Conservation (phyloP, 495 filamentous ascomycete genomes). For the Emericellopsis terricola region DNA sequence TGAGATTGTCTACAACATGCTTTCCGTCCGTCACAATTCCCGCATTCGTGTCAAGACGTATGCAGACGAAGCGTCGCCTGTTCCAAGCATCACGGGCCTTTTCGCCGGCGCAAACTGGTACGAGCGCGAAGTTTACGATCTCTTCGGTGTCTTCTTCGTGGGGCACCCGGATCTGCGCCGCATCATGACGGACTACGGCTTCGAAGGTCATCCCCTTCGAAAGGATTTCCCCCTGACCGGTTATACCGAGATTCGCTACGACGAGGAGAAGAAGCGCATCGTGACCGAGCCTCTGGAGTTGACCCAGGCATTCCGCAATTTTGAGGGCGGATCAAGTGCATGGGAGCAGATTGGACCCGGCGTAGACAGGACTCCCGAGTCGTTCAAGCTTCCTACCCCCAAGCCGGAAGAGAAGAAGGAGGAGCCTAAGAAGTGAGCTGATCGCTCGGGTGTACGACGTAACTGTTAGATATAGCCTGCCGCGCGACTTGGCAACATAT, state of each 20-base stretch:
- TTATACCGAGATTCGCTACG: conserved; percentile 95
- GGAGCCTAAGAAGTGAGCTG: conserved; percentile 17
- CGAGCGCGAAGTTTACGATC: conserved; percentile 91
- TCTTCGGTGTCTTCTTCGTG: conserved; percentile 94
- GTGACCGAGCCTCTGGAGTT: conserved; percentile 94
- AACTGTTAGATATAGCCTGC: background rate
- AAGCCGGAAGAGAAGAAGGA: conserved; percentile 86
- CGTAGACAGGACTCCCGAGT: conserved; percentile 60
- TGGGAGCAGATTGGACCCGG: conserved; percentile 91
- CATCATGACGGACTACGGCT: conserved; percentile 99
- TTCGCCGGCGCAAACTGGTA: conserved; percentile 98
- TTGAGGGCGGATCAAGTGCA: conserved; percentile 63
- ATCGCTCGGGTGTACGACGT: background rate
- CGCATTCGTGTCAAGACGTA: conserved; percentile 98
- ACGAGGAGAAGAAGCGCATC: conserved; percentile 99
- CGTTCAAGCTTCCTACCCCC: conserved; percentile 86
- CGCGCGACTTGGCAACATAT: background rate
- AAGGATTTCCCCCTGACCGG: conserved; percentile 98
- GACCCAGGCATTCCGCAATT: conserved; percentile 98
- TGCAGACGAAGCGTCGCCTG: conserved; percentile 87
- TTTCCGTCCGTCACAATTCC: conserved; percentile 89
- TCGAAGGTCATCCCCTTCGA: conserved; percentile 90
- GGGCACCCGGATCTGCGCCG: conserved; percentile 90
- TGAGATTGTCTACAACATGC: conserved; percentile 94
- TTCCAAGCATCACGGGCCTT: conserved; percentile 68